Conservation (phyloP, 2,329 filamentous ascomycete genomes). For the Emydomyces testavorans region DNA sequence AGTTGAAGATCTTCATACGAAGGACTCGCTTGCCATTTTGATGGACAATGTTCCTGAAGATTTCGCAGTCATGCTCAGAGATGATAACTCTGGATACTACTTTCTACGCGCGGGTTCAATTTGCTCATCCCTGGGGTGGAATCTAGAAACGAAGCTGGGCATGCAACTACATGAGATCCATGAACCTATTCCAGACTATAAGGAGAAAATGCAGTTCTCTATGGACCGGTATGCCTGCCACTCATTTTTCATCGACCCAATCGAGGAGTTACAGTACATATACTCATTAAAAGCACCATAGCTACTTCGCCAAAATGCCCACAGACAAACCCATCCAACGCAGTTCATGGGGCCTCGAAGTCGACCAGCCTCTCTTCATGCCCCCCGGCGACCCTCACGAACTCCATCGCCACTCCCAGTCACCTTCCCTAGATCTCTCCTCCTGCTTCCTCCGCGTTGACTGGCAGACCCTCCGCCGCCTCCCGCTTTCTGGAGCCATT, state of each 20-base stretch:
- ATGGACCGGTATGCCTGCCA: slow-evolving; percentile 63
- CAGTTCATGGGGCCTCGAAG: slow-evolving; percentile 72
- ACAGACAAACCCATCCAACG: slow-evolving; percentile 66
- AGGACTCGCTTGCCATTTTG: slow-evolving; percentile 57
- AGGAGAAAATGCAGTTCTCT: slow-evolving; percentile 75
- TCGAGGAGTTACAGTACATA: neutral
- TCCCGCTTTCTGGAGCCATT: slow-evolving; percentile 63
- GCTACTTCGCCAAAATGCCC: slow-evolving; percentile 71
- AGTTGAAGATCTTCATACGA: slow-evolving; percentile 48
- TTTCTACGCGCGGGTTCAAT: slow-evolving; percentile 63
- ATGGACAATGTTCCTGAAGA: slow-evolving; percentile 74
- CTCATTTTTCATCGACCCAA: neutral
- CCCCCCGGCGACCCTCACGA: slow-evolving; percentile 57
- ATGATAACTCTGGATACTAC: slow-evolving; percentile 61
- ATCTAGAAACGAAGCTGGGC: slow-evolving; percentile 61
- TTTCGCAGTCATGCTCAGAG: slow-evolving; percentile 63
- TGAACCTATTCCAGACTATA: slow-evolving; percentile 64
- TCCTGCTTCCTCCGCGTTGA: slow-evolving; percentile 65
- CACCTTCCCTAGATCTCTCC: slow-evolving; percentile 43
- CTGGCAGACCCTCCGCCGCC: slow-evolving; percentile 72
- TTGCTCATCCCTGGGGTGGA: slow-evolving; percentile 73
- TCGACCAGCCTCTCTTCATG: slow-evolving; percentile 64
- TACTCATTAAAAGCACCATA: slow-evolving; percentile 23
- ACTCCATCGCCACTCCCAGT: slow-evolving; percentile 47
- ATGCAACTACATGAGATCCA: slow-evolving; percentile 61